Evolutionary conservation across 140 eudicot species (phyloP).

Genomic region (Bidens hawaiensis): DNA sequence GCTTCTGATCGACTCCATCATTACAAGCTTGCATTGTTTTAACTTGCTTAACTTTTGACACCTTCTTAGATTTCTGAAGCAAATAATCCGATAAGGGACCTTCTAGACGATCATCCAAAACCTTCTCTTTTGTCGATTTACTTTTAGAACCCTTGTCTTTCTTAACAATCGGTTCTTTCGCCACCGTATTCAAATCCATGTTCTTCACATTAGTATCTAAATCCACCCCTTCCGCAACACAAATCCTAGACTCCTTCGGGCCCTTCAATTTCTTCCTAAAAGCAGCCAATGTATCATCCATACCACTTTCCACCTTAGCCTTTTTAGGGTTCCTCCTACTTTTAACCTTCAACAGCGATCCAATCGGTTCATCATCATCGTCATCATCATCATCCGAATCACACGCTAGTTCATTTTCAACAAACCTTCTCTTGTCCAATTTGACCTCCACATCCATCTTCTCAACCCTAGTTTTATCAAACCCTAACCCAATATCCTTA

Average conservation of each 20-base stretch:
- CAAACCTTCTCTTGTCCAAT: conserved; percentile 42
- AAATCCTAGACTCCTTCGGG: conserved; percentile 52
- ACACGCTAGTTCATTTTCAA: conserved; percentile 19
- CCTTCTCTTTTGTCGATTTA: conserved; percentile 22
- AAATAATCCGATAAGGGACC: conserved; percentile 66
- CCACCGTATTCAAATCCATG: conserved; percentile 20
- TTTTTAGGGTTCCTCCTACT: conserved; percentile 51
- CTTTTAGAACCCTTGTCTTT: conserved; percentile 31
- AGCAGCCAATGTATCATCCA: conserved; percentile 90
- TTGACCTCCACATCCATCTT: no score
- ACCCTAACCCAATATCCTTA: no score
- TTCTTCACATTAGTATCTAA: conserved; percentile 25
- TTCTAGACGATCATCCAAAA: conserved; percentile 39
- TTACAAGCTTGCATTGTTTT: conserved; percentile 23
- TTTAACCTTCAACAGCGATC: conserved; percentile 66
- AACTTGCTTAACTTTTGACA: conserved; percentile 31
- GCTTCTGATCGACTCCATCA: conserved; percentile 28
- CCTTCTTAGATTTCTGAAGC: conserved; percentile 39
- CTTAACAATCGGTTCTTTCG: conserved; percentile 15
- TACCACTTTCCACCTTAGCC: conserved; percentile 54
- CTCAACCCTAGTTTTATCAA: no score
- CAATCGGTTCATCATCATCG: conserved; percentile 87
- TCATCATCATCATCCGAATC: no score
- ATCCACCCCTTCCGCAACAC: conserved; percentile 8
- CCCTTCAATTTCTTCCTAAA: conserved; percentile 85